Evolutionary conservation across 1,284 basidiomycete species (phyloP).

Genomic region (Leccinum ponderosum): DNA sequence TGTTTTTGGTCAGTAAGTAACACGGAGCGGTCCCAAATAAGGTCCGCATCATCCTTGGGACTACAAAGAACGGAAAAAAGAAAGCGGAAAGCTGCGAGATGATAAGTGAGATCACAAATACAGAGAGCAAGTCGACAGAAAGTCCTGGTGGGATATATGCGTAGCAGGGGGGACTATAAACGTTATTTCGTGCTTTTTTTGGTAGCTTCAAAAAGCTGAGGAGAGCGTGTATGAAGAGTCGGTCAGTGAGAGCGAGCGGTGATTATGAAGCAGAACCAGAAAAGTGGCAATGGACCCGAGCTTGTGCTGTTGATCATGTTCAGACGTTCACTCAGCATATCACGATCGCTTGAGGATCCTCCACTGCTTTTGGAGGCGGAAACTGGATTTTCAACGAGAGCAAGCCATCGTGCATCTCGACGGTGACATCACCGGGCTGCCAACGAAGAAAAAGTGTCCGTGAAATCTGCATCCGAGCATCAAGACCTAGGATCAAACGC

Average conservation of each 20-base stretch:
- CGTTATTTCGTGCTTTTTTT: slow-evolving; percentile 1
- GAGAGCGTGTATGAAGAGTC: background rate
- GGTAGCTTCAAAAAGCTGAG: background rate
- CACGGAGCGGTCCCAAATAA: background rate
- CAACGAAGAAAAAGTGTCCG: background rate
- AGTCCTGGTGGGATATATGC: background rate
- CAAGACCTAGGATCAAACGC: slow-evolving; percentile 22
- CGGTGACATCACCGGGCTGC: slow-evolving; percentile 49
- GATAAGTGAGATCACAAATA: background rate
- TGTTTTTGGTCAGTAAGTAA: slow-evolving; percentile 4
- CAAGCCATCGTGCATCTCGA: slow-evolving; percentile 50
- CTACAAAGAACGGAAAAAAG: no score
- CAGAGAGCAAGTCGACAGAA: slow-evolving; percentile 1
- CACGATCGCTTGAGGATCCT: slow-evolving; percentile 25
- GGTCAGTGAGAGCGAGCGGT: background rate
- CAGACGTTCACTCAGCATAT: slow-evolving; percentile 28
- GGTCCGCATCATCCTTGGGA: slow-evolving; percentile 2
- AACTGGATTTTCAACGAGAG: slow-evolving; percentile 47
- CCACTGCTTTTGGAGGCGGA: slow-evolving; percentile 33
- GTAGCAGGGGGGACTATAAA: background rate
- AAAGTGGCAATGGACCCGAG: background rate
- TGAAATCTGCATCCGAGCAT: slow-evolving; percentile 7
- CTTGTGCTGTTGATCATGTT: background rate
- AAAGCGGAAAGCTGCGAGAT: background rate
- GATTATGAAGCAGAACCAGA: background rate